Evolutionary conservation across 805 yeast species (phyloP).

Genomic region (Blastobotrys peoriensis): DNA sequence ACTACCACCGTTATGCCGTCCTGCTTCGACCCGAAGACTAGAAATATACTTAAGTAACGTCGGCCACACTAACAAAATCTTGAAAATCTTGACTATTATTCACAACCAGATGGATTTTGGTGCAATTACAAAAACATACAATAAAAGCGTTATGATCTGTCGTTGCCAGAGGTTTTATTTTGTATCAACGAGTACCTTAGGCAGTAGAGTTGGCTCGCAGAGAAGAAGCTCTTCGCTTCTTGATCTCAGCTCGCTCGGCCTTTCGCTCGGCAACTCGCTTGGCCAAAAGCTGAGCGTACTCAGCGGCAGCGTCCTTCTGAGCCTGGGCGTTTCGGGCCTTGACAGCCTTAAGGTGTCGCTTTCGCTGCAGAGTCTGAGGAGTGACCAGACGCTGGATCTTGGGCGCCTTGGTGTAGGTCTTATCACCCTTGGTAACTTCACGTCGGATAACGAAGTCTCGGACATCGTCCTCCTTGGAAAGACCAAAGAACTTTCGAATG

Average conservation of each 20-base stretch:
- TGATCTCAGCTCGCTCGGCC: slow-evolving; percentile 97
- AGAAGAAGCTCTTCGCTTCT: slow-evolving; percentile 99
- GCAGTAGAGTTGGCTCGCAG: slow-evolving; percentile 41
- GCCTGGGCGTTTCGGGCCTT: slow-evolving; percentile 96
- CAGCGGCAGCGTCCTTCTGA: slow-evolving; percentile 99
- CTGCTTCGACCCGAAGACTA: too few relatives aligned
- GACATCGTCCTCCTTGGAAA: slow-evolving; percentile 88
- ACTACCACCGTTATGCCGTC: too few relatives aligned
- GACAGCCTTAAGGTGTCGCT: slow-evolving; percentile 91
- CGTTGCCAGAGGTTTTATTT: background rate
- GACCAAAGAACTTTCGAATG: slow-evolving; percentile 99
- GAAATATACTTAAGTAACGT: too few relatives aligned
- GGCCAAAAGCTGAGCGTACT: slow-evolving; percentile 98
- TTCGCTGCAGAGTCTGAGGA: slow-evolving; percentile 98
- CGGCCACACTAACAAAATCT: too few relatives aligned
- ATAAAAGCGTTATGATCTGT: background rate
- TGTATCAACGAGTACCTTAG: background rate
- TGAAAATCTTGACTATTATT: background rate
- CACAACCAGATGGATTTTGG: background rate
- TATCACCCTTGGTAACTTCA: slow-evolving; percentile 96
- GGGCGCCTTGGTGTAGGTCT: slow-evolving; percentile 99
- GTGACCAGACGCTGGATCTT: slow-evolving; percentile 99
- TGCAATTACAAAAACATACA: background rate
- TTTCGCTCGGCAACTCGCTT: slow-evolving; percentile 97
- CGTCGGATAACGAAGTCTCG: slow-evolving; percentile 94